Conservation (phyloP, 345 rosid species). For the Psidium guajava region DNA sequence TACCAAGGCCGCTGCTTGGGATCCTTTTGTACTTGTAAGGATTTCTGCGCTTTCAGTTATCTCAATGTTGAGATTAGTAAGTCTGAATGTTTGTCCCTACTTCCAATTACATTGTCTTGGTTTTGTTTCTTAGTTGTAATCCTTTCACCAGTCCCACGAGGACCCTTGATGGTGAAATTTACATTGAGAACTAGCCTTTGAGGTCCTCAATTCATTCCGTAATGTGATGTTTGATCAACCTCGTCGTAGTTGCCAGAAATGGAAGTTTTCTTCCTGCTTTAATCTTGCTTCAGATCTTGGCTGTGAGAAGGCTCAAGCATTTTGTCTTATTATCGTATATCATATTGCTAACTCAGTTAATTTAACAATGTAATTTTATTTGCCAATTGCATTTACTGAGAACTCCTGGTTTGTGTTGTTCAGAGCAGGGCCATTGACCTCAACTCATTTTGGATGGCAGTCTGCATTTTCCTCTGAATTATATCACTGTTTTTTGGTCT, state of each 20-base stretch:
- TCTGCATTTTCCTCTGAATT: background rate
- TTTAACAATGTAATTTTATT: background rate
- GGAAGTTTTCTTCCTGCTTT: background rate
- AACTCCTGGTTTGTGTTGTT: background rate
- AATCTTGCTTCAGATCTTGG: background rate
- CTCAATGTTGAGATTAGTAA: background rate
- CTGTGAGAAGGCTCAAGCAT: background rate
- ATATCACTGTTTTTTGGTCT: background rate
- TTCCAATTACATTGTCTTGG: background rate
- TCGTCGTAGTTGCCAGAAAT: background rate
- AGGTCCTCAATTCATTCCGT: background rate
- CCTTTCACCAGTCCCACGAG: background rate
- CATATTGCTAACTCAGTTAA: background rate
- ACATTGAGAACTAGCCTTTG: background rate
- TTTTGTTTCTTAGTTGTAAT: background rate
- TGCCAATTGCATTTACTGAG: background rate
- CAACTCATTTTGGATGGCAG: background rate
- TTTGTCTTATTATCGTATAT: background rate
- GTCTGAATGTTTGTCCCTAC: background rate
- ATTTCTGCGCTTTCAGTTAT: background rate
- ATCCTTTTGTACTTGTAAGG: constrained; percentile 82
- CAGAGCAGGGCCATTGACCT: background rate
- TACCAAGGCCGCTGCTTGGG: constrained; percentile 53
- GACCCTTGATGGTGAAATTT: background rate
- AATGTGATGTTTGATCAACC: background rate